phyloP scores from a whole-genome alignment of 176 grass and related monocot genomes.

The Lolium multiflorum region DNA sequence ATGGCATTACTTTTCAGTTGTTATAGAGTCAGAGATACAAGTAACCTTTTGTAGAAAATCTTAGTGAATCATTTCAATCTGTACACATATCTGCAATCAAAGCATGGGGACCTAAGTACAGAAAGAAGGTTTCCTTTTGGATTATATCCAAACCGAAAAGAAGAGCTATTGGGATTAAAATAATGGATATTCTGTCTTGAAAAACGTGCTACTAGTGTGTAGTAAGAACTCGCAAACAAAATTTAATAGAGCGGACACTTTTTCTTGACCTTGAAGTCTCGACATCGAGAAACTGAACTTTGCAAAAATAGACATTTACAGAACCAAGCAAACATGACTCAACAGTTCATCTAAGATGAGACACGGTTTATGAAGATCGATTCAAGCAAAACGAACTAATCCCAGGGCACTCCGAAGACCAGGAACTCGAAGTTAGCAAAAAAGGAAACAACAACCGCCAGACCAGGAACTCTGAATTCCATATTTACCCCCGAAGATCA shows the following conservation, averaged over 20 bases:
- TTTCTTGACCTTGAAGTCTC: background rate
- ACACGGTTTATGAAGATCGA: background rate
- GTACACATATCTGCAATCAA: background rate
- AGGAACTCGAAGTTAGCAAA: background rate
- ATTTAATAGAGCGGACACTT: background rate
- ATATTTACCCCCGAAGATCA: background rate
- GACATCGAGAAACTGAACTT: background rate
- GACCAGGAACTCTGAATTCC: background rate
- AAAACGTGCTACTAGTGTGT: background rate
- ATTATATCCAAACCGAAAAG: background rate
- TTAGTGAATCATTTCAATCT: background rate
- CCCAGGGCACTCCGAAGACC: background rate
- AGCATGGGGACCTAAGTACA: background rate
- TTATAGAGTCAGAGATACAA: background rate
- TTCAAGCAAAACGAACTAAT: background rate
- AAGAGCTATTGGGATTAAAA: background rate
- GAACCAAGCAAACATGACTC: background rate
- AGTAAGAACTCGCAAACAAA: background rate
- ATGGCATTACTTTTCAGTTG: background rate
- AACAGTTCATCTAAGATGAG: background rate
- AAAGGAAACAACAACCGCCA: background rate
- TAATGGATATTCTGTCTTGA: background rate
- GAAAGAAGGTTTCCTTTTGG: background rate
- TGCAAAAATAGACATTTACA: background rate
- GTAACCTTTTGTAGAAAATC: background rate